Conservation (phyloP, 495 filamentous ascomycete genomes). For the Parathielavia appendiculata region DNA sequence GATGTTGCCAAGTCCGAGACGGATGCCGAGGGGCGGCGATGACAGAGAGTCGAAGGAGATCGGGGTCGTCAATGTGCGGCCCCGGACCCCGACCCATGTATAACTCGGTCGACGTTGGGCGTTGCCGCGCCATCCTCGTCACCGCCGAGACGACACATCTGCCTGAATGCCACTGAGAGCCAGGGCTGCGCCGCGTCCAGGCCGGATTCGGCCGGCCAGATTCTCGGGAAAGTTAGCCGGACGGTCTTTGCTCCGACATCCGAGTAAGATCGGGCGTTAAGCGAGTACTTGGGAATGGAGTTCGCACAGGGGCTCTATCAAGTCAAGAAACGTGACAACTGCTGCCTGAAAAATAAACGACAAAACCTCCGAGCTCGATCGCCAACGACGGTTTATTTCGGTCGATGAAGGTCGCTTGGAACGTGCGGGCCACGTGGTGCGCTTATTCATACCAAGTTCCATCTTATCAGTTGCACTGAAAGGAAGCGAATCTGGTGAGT, state of each 20-base stretch:
- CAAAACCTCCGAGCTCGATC: not conserved
- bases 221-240: constrained; percentile 26
- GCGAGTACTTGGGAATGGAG: constrained; percentile 3
- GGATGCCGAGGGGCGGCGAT: constrained; percentile 14
- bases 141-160: constrained; percentile 6
- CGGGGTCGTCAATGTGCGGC: constrained; percentile 5
- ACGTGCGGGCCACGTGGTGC: not conserved
- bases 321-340: not conserved
- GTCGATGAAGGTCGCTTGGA: not conserved
- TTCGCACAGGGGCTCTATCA: not conserved
- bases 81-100: constrained; percentile 19
- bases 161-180: constrained; percentile 12
- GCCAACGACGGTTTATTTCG: not conserved
- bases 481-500: constrained; percentile 6
- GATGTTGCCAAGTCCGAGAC: constrained; percentile 11
- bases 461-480: not conserved
- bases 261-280: constrained; percentile 21
- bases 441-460: no score
- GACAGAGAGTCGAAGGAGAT: constrained; percentile 8
- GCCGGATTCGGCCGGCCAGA: constrained; percentile 8
- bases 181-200: constrained; percentile 14
- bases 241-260: constrained; percentile 30
- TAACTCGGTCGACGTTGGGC: constrained; percentile 4
- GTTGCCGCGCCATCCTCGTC: constrained; percentile 8
- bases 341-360: constrained; percentile 5